Evolutionary conservation across 208 protist species (phyloP), one percentile per base, ranked within the genome.

Genomic region (Acanthamoeba royreba): DNA sequence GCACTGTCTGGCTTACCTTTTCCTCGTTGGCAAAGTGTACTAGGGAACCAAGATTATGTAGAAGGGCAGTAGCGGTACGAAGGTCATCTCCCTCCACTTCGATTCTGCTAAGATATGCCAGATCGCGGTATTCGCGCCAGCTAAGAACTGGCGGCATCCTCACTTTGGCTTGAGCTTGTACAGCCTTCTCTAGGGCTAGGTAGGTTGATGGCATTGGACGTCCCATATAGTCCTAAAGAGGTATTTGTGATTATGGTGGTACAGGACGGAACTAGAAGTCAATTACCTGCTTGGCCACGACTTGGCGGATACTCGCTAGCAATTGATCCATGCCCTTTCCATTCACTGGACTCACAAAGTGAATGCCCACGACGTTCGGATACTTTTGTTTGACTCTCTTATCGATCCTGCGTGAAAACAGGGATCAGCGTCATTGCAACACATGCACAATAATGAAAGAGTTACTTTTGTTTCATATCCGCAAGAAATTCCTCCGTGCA

Each of bases 21-120:
- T 88, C 79, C 15, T 88, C 79, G 33, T 61, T 33, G 49, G 45
- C 47, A 61, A 92, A 92, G 86, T 92, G 40, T 15, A 92, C 53
- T 31, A 92, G n/a, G 8, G 52, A 74, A 19, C 86, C 86, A 9
- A 92, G 45, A 28, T 92, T 92, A 42, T 92, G 86, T 4, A 92
- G 58, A 17, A 92, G 42, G 5, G 47, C 40, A 9, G 86, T 92
- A 13, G 86, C 86, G 0, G 53, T 92, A 33, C 22, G 52, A 17
- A 92, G 55, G 52, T 92, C 86, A 7, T 92, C n/a, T 25, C 40
- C 19, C 46, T 69, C 77, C 33, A 46, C 28, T 49, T 92, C 33
- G 38, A 92, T 92, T 28, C 38, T 33, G 58, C 86, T 74, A 13
- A 92, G 38, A 15, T 45, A 33, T 19, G 85, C 85, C 52, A 91